These are phyloP conservation scores for Entomortierella chlamydospora DNA, from an alignment of 192 early-diverging fungal genomes.

Conservation along the genomic window DNA sequence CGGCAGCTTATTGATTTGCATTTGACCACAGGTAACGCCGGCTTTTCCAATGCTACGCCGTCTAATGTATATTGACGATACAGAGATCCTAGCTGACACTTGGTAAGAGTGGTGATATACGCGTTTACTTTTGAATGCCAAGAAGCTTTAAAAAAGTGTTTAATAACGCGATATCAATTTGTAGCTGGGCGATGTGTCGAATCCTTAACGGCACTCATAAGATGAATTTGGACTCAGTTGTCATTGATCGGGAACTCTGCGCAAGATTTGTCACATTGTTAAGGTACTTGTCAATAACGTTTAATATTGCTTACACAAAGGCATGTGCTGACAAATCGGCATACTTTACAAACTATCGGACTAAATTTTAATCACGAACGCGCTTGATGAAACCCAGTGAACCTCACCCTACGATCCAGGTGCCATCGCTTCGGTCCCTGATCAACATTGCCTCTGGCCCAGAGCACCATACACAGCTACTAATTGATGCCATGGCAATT, in stretches of 20 bases:
- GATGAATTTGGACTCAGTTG: conserved; percentile 45
- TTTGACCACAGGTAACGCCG: conserved; percentile 29
- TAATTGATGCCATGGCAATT: conserved; percentile 53
- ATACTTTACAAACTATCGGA: too few relatives aligned
- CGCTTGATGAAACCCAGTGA: conserved; percentile 13
- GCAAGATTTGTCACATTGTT: conserved; percentile 35
- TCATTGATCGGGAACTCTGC: conserved; percentile 44
- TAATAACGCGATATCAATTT: not conserved
- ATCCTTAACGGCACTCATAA: conserved; percentile 53
- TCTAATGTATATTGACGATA: conserved; percentile 51
- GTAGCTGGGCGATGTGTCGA: conserved; percentile 54
- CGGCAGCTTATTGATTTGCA: not conserved
- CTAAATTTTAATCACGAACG: not conserved
- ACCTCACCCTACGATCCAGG: conserved; percentile 51
- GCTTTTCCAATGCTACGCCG: conserved; percentile 48
- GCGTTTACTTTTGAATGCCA: too few relatives aligned
- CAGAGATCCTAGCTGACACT: conserved; percentile 48
- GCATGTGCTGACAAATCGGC: too few relatives aligned
- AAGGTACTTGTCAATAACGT: conserved; percentile 24
- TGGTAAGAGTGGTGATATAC: conserved; percentile 24
- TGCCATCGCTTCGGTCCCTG: conserved; percentile 43
- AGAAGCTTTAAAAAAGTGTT: too few relatives aligned
- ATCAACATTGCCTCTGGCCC: conserved; percentile 54
- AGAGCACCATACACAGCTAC: conserved; percentile 47
- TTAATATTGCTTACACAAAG: too few relatives aligned